These are phyloP conservation scores for Sarocladium oryzae DNA, from an alignment of 2,329 filamentous ascomycete genomes.

Conservation along the genomic window DNA sequence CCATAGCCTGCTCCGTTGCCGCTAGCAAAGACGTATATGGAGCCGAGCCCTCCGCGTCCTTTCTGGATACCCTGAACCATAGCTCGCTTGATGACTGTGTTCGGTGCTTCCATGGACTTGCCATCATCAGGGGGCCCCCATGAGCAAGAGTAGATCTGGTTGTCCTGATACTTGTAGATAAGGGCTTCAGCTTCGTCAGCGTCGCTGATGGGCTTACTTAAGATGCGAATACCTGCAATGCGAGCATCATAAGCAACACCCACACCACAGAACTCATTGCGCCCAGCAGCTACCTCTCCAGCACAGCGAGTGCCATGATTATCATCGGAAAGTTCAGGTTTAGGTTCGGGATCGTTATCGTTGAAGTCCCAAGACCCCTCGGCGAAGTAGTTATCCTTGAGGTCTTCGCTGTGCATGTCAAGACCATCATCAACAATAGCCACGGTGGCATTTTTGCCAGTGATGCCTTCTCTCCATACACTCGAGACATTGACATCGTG, in stretches of 20 bases:
- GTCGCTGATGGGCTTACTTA: constrained; percentile 85
- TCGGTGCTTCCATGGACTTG: constrained; percentile 86
- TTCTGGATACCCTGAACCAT: constrained; percentile 91
- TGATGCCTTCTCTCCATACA: constrained; percentile 85
- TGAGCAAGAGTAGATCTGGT: constrained; percentile 97
- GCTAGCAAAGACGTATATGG: constrained; percentile 90
- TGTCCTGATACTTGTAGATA: constrained; percentile 86
- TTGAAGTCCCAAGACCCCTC: constrained; percentile 96
- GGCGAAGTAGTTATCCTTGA: constrained; percentile 90
- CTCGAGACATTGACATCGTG: constrained; percentile 97
- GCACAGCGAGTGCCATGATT: constrained; percentile 90
- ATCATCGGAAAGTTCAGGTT: constrained; percentile 77
- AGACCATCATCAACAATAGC: constrained; percentile 95
- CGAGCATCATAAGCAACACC: constrained; percentile 90
- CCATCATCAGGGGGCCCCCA: constrained; percentile 97
- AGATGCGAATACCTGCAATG: constrained; percentile 85
- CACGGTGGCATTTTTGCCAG: constrained; percentile 80
- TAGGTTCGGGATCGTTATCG: constrained; percentile 70
- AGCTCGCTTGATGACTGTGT: constrained; percentile 78
- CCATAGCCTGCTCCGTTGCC: constrained; percentile 83
- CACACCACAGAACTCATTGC: constrained; percentile 89
- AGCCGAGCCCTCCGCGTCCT: constrained; percentile 75
- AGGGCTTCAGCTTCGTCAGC: constrained; percentile 87
- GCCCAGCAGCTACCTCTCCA: constrained; percentile 87
- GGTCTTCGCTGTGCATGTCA: constrained; percentile 90